Conservation (phyloP, 495 filamentous ascomycete species). For the Aspergillus cristatus region DNA sequence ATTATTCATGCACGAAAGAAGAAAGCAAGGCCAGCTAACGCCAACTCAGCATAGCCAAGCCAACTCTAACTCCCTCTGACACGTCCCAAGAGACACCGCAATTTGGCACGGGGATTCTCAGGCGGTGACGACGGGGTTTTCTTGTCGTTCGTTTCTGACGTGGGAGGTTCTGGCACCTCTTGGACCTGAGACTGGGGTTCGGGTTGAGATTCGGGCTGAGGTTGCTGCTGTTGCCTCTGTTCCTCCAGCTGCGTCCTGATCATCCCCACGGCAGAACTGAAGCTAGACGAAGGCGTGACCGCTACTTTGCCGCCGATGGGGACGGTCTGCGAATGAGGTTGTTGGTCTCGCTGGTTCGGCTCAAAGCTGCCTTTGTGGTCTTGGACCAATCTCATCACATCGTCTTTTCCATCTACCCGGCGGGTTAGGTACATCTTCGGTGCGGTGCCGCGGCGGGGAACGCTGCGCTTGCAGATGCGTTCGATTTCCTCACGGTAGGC, state of each 20-base stretch:
- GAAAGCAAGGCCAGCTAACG: no score
- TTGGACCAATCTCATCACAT: constrained; percentile 31
- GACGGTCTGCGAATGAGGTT: background rate
- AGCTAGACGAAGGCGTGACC: constrained; percentile 4
- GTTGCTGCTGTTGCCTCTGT: constrained; percentile 1
- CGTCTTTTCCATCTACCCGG: constrained; percentile 45
- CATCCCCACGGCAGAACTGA: constrained; percentile 10
- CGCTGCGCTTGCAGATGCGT: constrained; percentile 46
- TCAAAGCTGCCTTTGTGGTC: no score
- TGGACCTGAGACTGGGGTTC: background rate
- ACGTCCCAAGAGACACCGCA: constrained; percentile 16
- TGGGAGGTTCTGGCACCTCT: constrained; percentile 3
- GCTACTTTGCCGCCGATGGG: constrained; percentile 11
- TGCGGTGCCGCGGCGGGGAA: constrained; percentile 21
- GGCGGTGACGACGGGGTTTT: constrained; percentile 8
- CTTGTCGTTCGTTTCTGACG: no score
- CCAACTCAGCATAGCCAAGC: no score
- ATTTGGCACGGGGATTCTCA: constrained; percentile 12
- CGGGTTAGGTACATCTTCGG: constrained; percentile 50
- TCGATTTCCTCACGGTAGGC: constrained; percentile 78
- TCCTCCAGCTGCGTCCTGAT: constrained; percentile 14
- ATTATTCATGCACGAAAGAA: no score
- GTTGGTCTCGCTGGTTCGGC: background rate
- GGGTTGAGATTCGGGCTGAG: background rate
- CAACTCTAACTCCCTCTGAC: constrained; percentile 10